phyloP scores from a whole-genome alignment of 176 grass and related monocot species.

The Aechmea fasciata region DNA sequence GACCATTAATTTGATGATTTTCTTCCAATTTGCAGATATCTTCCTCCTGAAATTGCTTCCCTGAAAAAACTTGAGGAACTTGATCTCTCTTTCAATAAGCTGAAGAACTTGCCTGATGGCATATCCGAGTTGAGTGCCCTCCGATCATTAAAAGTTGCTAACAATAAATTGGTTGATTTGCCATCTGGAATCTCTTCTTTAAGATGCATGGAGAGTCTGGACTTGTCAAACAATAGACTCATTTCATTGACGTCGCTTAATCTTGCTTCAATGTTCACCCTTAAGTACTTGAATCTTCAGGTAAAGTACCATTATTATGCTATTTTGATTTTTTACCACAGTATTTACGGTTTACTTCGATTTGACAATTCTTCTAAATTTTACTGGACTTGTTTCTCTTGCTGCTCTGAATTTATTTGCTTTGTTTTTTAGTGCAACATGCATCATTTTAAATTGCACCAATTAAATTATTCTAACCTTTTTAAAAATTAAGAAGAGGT shows the following conservation, averaged over 20 bases:
- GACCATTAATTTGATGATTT: conserved; percentile 13
- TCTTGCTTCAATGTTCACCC: conserved; percentile 62
- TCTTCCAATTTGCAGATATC: conserved; percentile 49
- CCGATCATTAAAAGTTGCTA: conserved; percentile 70
- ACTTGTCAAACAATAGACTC: conserved; percentile 88
- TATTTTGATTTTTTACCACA: not conserved
- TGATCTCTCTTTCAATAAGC: conserved; percentile 95
- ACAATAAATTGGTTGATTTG: conserved; percentile 87
- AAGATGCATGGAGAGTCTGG: conserved; percentile 66
- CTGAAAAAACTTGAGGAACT: conserved; percentile 80
- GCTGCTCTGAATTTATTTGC: not conserved
- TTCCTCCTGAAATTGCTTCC: conserved; percentile 80
- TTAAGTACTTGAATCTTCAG: conserved; percentile 91
- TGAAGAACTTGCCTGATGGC: conserved; percentile 83
- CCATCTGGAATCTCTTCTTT: conserved; percentile 68
- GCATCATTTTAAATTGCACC: too few relatives aligned
- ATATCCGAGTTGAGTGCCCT: conserved; percentile 58
- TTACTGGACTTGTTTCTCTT: not conserved
- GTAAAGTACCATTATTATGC: conserved; percentile 21
- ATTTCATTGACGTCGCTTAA: conserved; percentile 64
- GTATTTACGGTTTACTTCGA: not conserved
- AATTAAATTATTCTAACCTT: not conserved
- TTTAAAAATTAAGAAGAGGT: not conserved
- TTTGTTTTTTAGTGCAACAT: too few relatives aligned
- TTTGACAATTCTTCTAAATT: not conserved